Evolutionary conservation across 768 basidiomycete species (phyloP).

Genomic region (Tricholoma terreum): DNA sequence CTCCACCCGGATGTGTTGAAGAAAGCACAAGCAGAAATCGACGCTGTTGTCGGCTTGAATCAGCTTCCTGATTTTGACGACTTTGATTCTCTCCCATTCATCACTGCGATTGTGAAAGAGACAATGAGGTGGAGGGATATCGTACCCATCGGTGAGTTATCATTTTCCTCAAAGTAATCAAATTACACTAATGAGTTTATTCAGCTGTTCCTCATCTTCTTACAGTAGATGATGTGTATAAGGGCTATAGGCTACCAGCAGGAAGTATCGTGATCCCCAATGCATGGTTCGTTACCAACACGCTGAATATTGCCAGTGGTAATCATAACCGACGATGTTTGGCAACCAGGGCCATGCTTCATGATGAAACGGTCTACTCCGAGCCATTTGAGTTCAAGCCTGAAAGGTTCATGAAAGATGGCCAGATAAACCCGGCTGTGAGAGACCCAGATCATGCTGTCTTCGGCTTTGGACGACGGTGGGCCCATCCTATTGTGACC

Average conservation of each 20-base stretch:
- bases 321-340: not conserved
- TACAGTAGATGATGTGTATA: not conserved
- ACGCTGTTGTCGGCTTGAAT: constrained; percentile 21
- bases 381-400: constrained; percentile 2
- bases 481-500: not conserved
- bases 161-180: not conserved
- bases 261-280: constrained; percentile 12
- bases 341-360: constrained; percentile 1
- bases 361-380: not conserved
- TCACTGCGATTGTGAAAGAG: constrained; percentile 15
- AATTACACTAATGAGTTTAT: not conserved
- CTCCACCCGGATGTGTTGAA: constrained; percentile 10
- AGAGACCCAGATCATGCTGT: constrained; percentile 1
- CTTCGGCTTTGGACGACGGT: constrained; percentile 9
- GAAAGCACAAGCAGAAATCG: constrained; percentile 22
- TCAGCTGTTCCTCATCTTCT: not conserved
- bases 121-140: constrained; percentile 15
- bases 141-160: constrained; percentile 14
- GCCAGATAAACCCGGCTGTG: not conserved
- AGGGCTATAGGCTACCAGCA: not conserved
- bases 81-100: constrained; percentile 19
- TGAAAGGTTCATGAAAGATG: too few species aligned
- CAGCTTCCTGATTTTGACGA: constrained; percentile 24
- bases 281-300: constrained; percentile 2
- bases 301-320: not conserved